These are phyloP conservation scores for Schwanniomyces pseudopolymorphus DNA, from an alignment of 805 yeast genomes.

Conservation along the genomic window DNA sequence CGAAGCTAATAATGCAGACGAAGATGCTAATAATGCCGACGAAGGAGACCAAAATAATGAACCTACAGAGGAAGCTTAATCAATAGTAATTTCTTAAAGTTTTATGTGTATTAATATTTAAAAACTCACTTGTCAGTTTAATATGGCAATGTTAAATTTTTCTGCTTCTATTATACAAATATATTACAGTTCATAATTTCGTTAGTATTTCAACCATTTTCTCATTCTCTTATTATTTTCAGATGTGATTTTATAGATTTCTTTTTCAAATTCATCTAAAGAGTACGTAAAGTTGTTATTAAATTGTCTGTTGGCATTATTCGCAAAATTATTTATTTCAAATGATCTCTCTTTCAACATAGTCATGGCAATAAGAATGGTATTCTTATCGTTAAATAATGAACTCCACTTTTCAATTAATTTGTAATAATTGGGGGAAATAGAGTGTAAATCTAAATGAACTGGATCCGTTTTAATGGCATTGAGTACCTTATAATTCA, in stretches of 20 bases:
- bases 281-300: constrained; percentile 55
- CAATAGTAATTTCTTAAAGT: not conserved
- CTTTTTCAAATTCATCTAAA: constrained; percentile 76
- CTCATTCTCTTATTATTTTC: constrained; percentile 44
- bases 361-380: constrained; percentile 47
- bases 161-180: constrained; percentile 3
- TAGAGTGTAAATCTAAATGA: constrained; percentile 64
- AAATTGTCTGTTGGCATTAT: constrained; percentile 49
- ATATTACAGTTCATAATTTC: not conserved
- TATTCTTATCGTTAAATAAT: constrained; percentile 64
- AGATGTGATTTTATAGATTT: constrained; percentile 52
- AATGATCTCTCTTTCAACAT: constrained; percentile 67
- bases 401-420: constrained; percentile 76
- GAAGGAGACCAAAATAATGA: not conserved
- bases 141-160: not conserved
- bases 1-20: constrained; percentile 12
- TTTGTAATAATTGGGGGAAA: constrained; percentile 65
- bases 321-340: constrained; percentile 70
- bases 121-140: not conserved
- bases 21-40: constrained; percentile 9
- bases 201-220: constrained; percentile 31
- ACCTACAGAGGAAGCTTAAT: not conserved
- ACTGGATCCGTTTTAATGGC: constrained; percentile 76
- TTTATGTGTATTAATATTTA: not conserved
- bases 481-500: constrained; percentile 65